Conservation (phyloP, 2,329 filamentous ascomycete species). For the Nemania sp. region DNA sequence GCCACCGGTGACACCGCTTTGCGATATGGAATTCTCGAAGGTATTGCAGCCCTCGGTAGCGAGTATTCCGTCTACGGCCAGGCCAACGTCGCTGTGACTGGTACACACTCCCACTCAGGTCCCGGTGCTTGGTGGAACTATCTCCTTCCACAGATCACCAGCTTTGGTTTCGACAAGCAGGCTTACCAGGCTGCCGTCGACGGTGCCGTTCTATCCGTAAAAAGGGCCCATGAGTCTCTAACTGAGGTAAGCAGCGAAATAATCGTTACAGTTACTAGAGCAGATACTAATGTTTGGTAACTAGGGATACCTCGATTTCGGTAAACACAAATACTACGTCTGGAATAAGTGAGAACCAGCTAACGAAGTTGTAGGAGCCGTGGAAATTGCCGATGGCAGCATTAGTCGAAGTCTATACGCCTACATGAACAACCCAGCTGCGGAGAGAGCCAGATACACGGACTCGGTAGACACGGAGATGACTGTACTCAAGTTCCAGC, state of each 20-base stretch:
- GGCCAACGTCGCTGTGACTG: slow-evolving; percentile 87
- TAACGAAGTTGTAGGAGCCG: slow-evolving; percentile 52
- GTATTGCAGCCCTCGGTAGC: slow-evolving; percentile 73
- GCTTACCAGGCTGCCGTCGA: slow-evolving; percentile 90
- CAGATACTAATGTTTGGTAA: slow-evolving; percentile 42
- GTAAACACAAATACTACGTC: slow-evolving; percentile 47
- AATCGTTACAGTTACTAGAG: background rate
- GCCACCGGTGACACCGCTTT: slow-evolving; percentile 89
- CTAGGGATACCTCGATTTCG: slow-evolving; percentile 75
- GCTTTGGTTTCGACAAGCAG: slow-evolving; percentile 84
- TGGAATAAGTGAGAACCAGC: background rate
- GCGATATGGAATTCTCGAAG: slow-evolving; percentile 83
- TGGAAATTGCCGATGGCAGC: slow-evolving; percentile 76
- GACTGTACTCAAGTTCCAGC: slow-evolving; percentile 80
- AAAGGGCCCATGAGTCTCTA: slow-evolving; percentile 79
- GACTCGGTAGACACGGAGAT: slow-evolving; percentile 75
- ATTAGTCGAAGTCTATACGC: slow-evolving; percentile 87
- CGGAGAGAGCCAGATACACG: slow-evolving; percentile 67
- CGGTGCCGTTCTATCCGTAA: slow-evolving; percentile 82
- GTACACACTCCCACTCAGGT: slow-evolving; percentile 90
- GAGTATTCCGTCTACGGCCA: slow-evolving; percentile 81
- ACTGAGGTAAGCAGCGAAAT: slow-evolving; percentile 54
- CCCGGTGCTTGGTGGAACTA: slow-evolving; percentile 95
- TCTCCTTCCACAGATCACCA: slow-evolving; percentile 88
- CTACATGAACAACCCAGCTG: slow-evolving; percentile 83